phyloP scores from a whole-genome alignment of 140 eudicot species.

The Anethum foeniculum region DNA sequence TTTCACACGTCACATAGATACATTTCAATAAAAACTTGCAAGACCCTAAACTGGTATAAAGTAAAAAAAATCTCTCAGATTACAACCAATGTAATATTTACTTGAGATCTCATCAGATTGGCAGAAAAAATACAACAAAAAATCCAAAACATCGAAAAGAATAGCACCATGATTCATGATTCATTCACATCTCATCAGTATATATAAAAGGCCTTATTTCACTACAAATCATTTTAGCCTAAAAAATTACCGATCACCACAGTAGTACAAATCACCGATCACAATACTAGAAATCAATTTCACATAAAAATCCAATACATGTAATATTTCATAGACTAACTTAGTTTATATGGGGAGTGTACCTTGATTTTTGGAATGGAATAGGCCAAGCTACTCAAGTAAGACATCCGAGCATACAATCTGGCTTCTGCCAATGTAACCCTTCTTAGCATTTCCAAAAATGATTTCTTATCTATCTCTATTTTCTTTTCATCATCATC shows the following conservation, averaged over 20 bases:
- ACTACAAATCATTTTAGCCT: background rate
- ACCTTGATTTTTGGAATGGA: constrained; percentile 81
- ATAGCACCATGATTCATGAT: background rate
- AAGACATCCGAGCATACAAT: constrained; percentile 68
- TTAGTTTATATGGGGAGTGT: background rate
- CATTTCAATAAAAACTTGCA: background rate
- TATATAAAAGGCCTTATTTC: background rate
- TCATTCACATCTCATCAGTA: background rate
- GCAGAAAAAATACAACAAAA: background rate
- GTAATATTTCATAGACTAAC: background rate
- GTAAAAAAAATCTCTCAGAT: background rate
- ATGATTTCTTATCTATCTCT: constrained; percentile 50
- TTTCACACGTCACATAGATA: too few species aligned
- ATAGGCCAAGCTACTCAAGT: constrained; percentile 85
- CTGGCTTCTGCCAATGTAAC: constrained; percentile 81
- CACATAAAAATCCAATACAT: background rate
- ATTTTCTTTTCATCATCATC: constrained; percentile 39
- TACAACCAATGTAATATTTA: background rate
- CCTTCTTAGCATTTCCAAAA: constrained; percentile 63
- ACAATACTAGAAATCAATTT: background rate
- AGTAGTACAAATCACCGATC: background rate
- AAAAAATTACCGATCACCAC: background rate
- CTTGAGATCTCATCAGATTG: background rate
- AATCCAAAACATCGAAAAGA: background rate
- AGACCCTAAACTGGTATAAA: background rate